Conservation (phyloP, 352 stramenopile species). For the Phytophthora crassamura region DNA sequence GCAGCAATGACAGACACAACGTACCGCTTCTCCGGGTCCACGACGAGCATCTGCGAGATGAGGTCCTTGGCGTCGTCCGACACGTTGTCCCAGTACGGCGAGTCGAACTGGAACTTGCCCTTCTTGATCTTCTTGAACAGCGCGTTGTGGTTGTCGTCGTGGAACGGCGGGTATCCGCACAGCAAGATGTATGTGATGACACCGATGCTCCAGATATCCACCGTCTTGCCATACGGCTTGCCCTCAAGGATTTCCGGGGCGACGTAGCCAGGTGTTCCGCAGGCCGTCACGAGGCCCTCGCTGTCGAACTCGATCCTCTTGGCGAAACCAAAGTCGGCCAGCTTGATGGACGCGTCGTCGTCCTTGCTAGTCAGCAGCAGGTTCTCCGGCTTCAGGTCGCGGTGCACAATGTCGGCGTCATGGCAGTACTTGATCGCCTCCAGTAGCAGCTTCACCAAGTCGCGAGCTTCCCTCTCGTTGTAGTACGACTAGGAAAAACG, state of each 20-base stretch:
- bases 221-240: constrained; percentile 78
- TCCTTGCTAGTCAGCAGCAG: constrained; percentile 81
- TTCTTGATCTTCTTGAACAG: constrained; percentile 96
- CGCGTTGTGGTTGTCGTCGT: constrained; percentile 94
- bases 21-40: constrained; percentile 90
- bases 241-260: constrained; percentile 85
- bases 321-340: constrained; percentile 88
- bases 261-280: constrained; percentile 85
- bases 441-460: constrained; percentile 85
- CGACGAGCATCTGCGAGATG: constrained; percentile 92
- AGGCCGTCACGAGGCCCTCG: constrained; percentile 77
- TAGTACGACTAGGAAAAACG: constrained; percentile 81
- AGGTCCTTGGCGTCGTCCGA: constrained; percentile 95
- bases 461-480: constrained; percentile 87
- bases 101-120: constrained; percentile 95
- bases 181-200: constrained; percentile 90
- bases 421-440: constrained; percentile 92
- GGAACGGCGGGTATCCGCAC: constrained; percentile 88
- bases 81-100: constrained; percentile 95
- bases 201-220: constrained; percentile 93
- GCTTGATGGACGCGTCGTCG: constrained; percentile 87
- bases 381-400: constrained; percentile 88
- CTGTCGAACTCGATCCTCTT: constrained; percentile 85
- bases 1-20: constrained; percentile 1
- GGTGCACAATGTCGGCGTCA: constrained; percentile 84